Evolutionary conservation across 2,329 filamentous ascomycete species (phyloP).

Genomic region (Microcyclosporella mali): DNA sequence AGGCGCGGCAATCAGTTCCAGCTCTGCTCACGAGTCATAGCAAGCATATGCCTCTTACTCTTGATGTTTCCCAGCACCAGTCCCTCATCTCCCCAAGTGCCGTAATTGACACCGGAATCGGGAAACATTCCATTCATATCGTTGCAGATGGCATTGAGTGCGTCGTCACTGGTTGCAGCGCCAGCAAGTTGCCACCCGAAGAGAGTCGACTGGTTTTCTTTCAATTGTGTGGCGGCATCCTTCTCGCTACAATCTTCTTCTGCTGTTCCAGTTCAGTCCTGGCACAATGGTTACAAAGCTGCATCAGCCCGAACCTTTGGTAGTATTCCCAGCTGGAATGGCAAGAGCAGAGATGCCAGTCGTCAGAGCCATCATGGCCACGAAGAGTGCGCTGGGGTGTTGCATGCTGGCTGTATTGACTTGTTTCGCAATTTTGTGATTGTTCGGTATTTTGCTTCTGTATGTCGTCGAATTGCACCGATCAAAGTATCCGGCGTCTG

Average conservation of each 20-base stretch:
- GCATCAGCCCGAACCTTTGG: neutral
- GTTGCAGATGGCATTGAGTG: conserved; percentile 19
- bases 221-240: conserved; percentile 10
- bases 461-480: neutral
- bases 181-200: conserved; percentile 29
- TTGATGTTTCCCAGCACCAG: conserved; percentile 15
- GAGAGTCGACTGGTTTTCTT: conserved; percentile 21
- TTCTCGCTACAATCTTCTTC: neutral
- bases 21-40: neutral
- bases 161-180: conserved; percentile 14
- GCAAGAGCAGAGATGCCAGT: conserved; percentile 2
- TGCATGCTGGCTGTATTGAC: conserved; percentile 13
- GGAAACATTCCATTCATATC: conserved; percentile 6
- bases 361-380: conserved; percentile 14
- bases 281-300: neutral
- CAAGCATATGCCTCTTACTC: conserved; percentile 2
- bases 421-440: neutral
- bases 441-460: neutral
- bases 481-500: neutral
- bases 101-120: conserved; percentile 7
- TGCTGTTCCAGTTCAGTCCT: neutral
- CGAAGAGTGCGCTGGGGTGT: conserved; percentile 9
- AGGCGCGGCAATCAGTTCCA: neutral
- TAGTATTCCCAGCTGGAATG: neutral
- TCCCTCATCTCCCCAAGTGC: conserved; percentile 19